These are phyloP conservation scores for Citrus sinensis DNA, from an alignment of 345 rosid species.

Conservation along the genomic window DNA sequence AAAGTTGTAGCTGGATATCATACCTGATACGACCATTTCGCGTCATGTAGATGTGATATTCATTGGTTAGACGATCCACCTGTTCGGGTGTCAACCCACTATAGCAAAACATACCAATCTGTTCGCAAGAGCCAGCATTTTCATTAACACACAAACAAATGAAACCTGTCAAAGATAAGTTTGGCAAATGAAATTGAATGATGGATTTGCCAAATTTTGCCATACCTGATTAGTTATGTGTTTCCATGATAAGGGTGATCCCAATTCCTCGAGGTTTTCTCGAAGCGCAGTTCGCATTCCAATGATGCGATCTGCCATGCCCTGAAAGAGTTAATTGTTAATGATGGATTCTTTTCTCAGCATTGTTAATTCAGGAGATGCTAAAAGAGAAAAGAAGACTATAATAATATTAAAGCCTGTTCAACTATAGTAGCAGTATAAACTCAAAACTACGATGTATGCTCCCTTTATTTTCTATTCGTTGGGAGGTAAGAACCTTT, in stretches of 20 bases:
- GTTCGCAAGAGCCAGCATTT: conserved; percentile 18
- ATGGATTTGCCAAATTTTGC: not conserved
- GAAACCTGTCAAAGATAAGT: not conserved
- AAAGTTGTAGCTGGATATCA: not conserved
- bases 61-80: conserved; percentile 72
- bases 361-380: not conserved
- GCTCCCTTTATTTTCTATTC: not conserved
- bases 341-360: not conserved
- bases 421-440: not conserved
- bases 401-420: not conserved
- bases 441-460: not conserved
- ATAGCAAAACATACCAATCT: conserved; percentile 98
- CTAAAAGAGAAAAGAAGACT: not conserved
- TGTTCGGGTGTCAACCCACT: conserved; percentile 94
- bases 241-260: conserved; percentile 81
- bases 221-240: conserved; percentile 85
- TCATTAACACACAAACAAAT: not conserved
- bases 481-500: too few relatives aligned
- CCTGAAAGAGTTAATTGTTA: conserved; percentile 30
- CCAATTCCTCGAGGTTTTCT: conserved; percentile 82
- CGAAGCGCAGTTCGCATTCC: conserved; percentile 74
- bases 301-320: conserved; percentile 95
- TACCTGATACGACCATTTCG: conserved; percentile 95
- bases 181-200: not conserved
- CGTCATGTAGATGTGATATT: conserved; percentile 86